Evolutionary conservation across 257 asterid genomes (phyloP).

Genomic region (Penstemon barbatus): DNA sequence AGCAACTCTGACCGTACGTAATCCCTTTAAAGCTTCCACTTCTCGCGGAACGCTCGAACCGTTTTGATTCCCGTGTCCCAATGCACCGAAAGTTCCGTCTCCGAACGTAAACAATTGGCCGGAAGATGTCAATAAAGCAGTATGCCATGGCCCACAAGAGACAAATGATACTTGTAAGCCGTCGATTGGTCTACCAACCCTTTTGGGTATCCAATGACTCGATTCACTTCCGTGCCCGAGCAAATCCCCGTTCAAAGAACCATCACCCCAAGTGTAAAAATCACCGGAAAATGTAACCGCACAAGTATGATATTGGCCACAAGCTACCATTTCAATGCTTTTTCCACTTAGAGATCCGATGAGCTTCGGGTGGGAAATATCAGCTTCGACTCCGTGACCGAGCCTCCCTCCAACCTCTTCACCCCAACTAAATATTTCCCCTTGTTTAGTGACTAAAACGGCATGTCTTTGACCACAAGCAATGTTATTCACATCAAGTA

Average conservation of each 20-base stretch:
- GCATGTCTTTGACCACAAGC: constrained; percentile 77
- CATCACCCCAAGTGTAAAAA: constrained; percentile 87
- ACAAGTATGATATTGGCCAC: constrained; percentile 80
- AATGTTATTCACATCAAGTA: constrained; percentile 65
- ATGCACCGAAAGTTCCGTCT: constrained; percentile 85
- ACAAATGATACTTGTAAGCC: constrained; percentile 65
- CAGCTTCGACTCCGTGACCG: constrained; percentile 78
- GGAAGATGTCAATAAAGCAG: constrained; percentile 59
- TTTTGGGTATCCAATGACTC: constrained; percentile 84
- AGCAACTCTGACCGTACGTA: constrained; percentile 51
- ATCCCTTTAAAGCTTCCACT: constrained; percentile 67
- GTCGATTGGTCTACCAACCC: constrained; percentile 56
- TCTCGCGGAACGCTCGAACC: constrained; percentile 50
- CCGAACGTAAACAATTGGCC: constrained; percentile 79
- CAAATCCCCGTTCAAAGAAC: constrained; percentile 50
- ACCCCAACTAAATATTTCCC: constrained; percentile 91
- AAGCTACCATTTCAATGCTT: constrained; percentile 60
- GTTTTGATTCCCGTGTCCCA: constrained; percentile 69
- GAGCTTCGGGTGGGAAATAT: constrained; percentile 62
- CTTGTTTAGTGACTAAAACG: constrained; percentile 72
- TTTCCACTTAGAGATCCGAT: constrained; percentile 58
- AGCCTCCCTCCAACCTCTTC: constrained; percentile 80
- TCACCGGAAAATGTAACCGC: constrained; percentile 82
- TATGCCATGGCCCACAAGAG: constrained; percentile 94
- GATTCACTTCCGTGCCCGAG: constrained; percentile 73